Evolutionary conservation across 768 basidiomycete genomes (phyloP), one percentile per base, ranked within the genome.

Genomic region (Candolleomyces eurysporus): DNA sequence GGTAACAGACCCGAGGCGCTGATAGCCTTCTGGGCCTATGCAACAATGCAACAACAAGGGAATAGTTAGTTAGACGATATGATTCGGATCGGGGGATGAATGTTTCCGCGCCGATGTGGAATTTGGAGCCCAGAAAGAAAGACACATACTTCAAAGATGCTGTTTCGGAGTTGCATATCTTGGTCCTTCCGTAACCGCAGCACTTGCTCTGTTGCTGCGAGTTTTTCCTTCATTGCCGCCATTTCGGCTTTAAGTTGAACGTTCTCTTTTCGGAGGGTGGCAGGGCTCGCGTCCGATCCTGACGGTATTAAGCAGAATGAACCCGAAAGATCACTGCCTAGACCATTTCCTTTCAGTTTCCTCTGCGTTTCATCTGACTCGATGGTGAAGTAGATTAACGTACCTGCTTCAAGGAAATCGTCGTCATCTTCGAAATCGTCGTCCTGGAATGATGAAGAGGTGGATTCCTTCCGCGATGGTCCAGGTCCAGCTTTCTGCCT

Each of bases 21-120:
- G 82, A 92, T 87, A 8, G 83, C 91, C 31, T 88, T 84, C 68
- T 93, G 92, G 16, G 92, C 92, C 92, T 94, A 30, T 16, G 26
- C 5, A 53, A 60, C 19, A 46, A 21, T 48, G 4, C 26, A 26
- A 26, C 26, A 26, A 26, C 26, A 26, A 26, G 26, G 26, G 26
- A 26, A 26, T 26, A 26, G 26, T 26, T 4, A 26, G 26, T 26
- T 26, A 26, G 26, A 26, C 26, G 26, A 26, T 26, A 26, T 36
- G 36, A 11, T 36, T 8, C 6, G 36, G 11, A 30, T 51, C 30
- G 22, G 53, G 59, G 46, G 48, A 58, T 57, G 30, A 51, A 14
- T 57, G 30, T 32, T 14, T 36, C 42, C 30, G 17, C 7, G 45
- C 11, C 48, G 36, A 57, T 48, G 31, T 17, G 48, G 32, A 46